Evolutionary conservation across 768 basidiomycete genomes (phyloP), one percentile per base, ranked within the genome.

Genomic region (Fomitopsis pulvina): DNA sequence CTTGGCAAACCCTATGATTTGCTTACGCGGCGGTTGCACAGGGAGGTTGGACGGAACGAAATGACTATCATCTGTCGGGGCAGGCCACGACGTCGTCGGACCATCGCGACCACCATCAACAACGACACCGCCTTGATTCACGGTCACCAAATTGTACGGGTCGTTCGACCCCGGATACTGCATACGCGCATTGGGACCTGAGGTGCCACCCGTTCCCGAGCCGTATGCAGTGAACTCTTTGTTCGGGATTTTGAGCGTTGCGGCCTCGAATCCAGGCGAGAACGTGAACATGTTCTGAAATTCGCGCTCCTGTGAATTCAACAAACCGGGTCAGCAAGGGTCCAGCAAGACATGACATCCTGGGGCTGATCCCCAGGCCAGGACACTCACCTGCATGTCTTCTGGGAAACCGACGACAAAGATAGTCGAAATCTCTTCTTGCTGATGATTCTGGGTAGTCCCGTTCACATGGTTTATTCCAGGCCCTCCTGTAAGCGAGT

Each of bases 271-370:
- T 10, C 93, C 96, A 1, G 79, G 71, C 2, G 90, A 92, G 62
- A 99, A 99, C 7, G 93, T 92, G 66, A 99, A 99, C 88, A 99
- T 95, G 65, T 97, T 97, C 67, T 95, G 92, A 67, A 98, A 99
- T 70, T 99, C 96, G 26, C 96, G 92, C 72, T 98, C 96, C 93
- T 97, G 58, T 3, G 24, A 48, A 38, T 30, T 41, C 41, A 46
- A 39, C 45, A 57, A 55, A 34, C 40, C 9, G 51, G 32, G 48
- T 51, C 41, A 37, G 44, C 44, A 55, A n/a, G n/a, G n/a, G n/a
- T n/a, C 41, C 42, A 53, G 52, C 32, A 40, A 45, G 44, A 12
- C 18, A 46, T 54, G 45, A 55, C 57, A 40, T 46, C 43, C 24
- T 11, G 42, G 28, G 28, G 20, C 11, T 16, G 16, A 24, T 47